Conservation (phyloP, 345 rosid species). For the Geranium rotundifolium region DNA sequence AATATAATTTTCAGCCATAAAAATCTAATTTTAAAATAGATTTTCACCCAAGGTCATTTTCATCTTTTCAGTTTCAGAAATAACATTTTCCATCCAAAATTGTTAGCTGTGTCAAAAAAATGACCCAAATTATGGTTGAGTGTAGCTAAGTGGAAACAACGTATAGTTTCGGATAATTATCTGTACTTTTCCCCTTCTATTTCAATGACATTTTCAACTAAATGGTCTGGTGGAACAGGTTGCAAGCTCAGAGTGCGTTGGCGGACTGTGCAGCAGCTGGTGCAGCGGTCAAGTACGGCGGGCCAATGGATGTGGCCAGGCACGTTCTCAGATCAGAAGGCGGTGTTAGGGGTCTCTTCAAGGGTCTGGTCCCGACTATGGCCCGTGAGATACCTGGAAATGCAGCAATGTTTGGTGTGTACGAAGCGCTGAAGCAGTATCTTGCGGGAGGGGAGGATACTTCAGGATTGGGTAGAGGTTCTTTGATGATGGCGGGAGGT, state of each 20-base stretch:
- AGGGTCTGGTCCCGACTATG: slow-evolving; percentile 83
- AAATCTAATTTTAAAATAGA: too few species aligned
- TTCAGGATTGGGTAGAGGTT: slow-evolving; percentile 75
- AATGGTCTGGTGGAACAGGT: slow-evolving; percentile 28
- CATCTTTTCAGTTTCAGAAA: too few species aligned
- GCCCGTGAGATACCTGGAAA: slow-evolving; percentile 95
- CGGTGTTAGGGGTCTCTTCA: slow-evolving; percentile 76
- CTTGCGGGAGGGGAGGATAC: slow-evolving; percentile 87
- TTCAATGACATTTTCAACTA: background rate
- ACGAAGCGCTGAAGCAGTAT: slow-evolving; percentile 65
- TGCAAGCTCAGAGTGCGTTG: slow-evolving; percentile 87
- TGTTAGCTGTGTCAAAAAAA: too few species aligned
- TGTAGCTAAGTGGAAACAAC: too few species aligned
- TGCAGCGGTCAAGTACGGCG: slow-evolving; percentile 65
- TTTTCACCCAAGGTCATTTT: too few species aligned
- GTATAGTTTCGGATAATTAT: too few species aligned
- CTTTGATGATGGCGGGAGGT: slow-evolving; percentile 78
- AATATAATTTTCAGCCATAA: too few species aligned
- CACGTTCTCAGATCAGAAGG: slow-evolving; percentile 84
- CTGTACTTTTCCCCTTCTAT: too few species aligned
- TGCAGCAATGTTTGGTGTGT: slow-evolving; percentile 80
- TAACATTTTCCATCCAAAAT: too few species aligned
- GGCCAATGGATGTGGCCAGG: slow-evolving; percentile 94
- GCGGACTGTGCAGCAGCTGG: slow-evolving; percentile 35
- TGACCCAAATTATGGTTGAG: too few species aligned